Base-by-base conservation (phyloP, 352 stramenopile species). In the Blastocystis sp. region DNA sequence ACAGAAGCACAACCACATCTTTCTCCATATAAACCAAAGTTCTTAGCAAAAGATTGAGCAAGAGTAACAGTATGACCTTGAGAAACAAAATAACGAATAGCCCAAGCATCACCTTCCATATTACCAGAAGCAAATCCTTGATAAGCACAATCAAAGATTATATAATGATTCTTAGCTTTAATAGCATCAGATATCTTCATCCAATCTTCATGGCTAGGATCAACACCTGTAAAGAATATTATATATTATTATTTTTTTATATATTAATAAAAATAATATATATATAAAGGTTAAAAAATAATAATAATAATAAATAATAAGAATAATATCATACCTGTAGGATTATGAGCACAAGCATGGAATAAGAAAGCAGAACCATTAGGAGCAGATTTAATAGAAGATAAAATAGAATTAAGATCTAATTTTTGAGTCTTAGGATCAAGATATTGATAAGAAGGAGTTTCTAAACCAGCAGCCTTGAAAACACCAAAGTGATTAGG, bases 11-110 rank as follows among this genome's bases (percentile, higher is more conserved):
- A 82, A 41, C 92, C 92, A 21, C 97, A 81, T 67, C 92, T 77
- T 70, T 98, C 86, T 49, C 92, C 92, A 75, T 99, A 99, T 7
- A 99, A 79, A 56, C 92, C 92, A 72, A 99, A 98, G 82, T 99
- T 99, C 77, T 99, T 99, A 35, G 88, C 90, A 73, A 95, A 99
- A 67, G 81, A 94, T 78, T 99, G 91, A 31, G 84, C 83, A 46
- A 97, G 72, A 11, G 89, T 71, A 68, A 98, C 78, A 58, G 91
- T 82, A 76, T 96, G 88, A 27, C 92, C 92, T 55, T 96, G 84
- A 52, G 91, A 83, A 3, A 96, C 91, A 74, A 99, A 98, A 72
- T 92, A 78, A 34, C 91, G 80, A 55, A 96, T 78, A 28, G 89
- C 83, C 32, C 75, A 80, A 10, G 87, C 88, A 76, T 98, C 92